Conservation (phyloP, 257 asterid species). For the Lycium barbarum region DNA sequence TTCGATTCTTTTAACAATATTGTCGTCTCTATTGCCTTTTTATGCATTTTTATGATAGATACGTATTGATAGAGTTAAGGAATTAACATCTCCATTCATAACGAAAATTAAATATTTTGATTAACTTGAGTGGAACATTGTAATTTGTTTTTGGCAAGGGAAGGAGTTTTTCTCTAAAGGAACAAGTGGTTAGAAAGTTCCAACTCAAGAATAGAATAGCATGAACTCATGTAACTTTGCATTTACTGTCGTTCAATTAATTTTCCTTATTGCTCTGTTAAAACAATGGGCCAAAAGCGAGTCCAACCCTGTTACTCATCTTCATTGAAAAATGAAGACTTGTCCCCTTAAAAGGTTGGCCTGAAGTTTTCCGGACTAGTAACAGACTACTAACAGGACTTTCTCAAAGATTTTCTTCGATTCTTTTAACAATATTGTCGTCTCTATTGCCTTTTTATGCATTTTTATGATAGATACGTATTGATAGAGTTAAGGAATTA, state of each 20-base stretch:
- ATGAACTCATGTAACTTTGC: too few relatives aligned
- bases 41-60: background rate
- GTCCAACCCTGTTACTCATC: background rate
- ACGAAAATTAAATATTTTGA: background rate
- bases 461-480: background rate
- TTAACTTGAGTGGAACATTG: background rate
- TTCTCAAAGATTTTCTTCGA: too few relatives aligned
- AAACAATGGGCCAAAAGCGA: background rate
- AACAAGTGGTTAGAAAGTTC: background rate
- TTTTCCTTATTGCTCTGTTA: background rate
- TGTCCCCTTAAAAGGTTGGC: background rate
- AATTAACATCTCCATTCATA: background rate
- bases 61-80: background rate
- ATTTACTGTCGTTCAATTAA: too few relatives aligned
- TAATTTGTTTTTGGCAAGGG: background rate
- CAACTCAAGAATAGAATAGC: background rate
- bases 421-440: background rate
- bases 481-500: background rate
- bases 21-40: background rate
- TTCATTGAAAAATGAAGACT: background rate
- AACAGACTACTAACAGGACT: too few relatives aligned
- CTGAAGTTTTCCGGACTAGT: background rate
- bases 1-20: too few relatives aligned
- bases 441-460: too few relatives aligned
- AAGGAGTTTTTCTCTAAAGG: background rate